Evolutionary conservation across 1,284 basidiomycete species (phyloP).

Genomic region (Anthracocystis setariae): DNA sequence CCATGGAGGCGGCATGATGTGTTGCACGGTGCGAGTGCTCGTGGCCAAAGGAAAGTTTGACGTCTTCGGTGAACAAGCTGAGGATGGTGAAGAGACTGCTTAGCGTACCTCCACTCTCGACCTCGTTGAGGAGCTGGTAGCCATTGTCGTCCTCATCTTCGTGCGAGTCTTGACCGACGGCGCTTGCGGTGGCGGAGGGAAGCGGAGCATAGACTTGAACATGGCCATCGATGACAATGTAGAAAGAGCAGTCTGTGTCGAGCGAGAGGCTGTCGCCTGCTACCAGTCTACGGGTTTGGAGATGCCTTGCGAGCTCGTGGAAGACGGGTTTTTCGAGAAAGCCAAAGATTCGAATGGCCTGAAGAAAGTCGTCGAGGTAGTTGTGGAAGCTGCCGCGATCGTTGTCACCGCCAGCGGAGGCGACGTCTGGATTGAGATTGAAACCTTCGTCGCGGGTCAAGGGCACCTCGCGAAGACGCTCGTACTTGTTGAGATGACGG

Average conservation of each 20-base stretch:
- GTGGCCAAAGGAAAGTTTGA: conserved; percentile 77
- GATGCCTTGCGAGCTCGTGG: conserved; percentile 66
- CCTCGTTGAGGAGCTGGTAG: conserved; percentile 66
- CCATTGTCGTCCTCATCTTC: conserved; percentile 60
- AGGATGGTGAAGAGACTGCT: conserved; percentile 96
- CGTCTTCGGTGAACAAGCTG: conserved; percentile 93
- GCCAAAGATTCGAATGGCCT: conserved; percentile 67
- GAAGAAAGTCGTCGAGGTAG: conserved; percentile 67
- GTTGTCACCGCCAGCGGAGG: conserved; percentile 49
- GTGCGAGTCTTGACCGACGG: conserved; percentile 16
- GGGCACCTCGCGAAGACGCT: conserved; percentile 62
- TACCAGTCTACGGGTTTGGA: conserved; percentile 64
- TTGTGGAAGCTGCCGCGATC: conserved; percentile 62
- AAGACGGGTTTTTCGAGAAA: conserved; percentile 67
- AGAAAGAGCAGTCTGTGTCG: conserved; percentile 64
- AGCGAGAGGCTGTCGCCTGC: conserved; percentile 64
- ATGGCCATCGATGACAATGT: conserved; percentile 66
- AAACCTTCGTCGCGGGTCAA: conserved; percentile 62
- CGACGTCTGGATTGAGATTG: conserved; percentile 63
- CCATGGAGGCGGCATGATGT: conserved; percentile 17
- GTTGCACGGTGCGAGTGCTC: conserved; percentile 25
- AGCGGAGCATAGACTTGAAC: conserved; percentile 66
- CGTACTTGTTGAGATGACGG: conserved; percentile 64
- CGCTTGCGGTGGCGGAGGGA: conserved; percentile 24
- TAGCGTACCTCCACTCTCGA: conserved; percentile 75